Conservation (phyloP, 139 green algal genomes). For the Tetradesmus lagerheimii region DNA sequence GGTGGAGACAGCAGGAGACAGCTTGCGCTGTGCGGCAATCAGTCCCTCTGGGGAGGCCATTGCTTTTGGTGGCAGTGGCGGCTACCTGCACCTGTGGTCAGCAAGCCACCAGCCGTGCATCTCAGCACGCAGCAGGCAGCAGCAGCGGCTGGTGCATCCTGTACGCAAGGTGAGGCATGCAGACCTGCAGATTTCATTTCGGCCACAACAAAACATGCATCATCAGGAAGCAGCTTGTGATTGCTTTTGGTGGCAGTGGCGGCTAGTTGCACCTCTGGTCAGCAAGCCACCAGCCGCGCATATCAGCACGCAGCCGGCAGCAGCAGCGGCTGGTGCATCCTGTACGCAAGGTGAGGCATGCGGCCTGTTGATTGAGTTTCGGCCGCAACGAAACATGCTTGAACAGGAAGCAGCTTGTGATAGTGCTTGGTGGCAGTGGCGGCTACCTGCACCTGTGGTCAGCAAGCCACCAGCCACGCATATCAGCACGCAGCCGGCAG, state of each 20-base stretch:
- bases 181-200: neutral
- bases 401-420: slow-evolving; percentile 68
- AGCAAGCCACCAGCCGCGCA: neutral
- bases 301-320: neutral
- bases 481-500: neutral
- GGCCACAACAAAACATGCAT: no score
- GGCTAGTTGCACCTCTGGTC: slow-evolving; percentile 89
- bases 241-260: slow-evolving; percentile 80
- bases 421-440: slow-evolving; percentile 80
- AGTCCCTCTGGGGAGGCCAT: slow-evolving; percentile 74
- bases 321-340: neutral
- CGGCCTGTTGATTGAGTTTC: no score
- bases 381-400: no score
- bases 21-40: slow-evolving; percentile 57
- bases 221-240: slow-evolving; percentile 68
- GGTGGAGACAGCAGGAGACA: slow-evolving; percentile 75
- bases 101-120: slow-evolving; percentile 6
- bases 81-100: slow-evolving; percentile 88
- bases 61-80: slow-evolving; percentile 80
- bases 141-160: neutral
- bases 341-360: neutral
- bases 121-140: neutral
- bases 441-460: slow-evolving; percentile 89
- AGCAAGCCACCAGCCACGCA: neutral
- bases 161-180: neutral